Evolutionary conservation across 2,329 filamentous ascomycete species (phyloP), one percentile per base, ranked within the genome.

Genomic region (Aaosphaeria arxii): DNA sequence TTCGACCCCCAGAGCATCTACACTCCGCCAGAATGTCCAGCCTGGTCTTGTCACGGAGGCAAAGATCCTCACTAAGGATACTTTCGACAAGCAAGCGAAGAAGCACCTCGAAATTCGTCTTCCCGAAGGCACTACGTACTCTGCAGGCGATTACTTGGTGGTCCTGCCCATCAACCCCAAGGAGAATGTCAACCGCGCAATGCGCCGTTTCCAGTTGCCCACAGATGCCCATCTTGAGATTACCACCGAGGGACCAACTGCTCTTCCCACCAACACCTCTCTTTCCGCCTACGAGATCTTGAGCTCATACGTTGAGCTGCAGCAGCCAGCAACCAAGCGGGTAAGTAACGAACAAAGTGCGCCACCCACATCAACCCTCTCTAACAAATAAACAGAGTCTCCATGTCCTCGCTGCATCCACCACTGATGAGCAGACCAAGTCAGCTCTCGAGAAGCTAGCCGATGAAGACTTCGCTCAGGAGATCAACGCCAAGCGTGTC

Each of bases 141-240:
- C 80, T 36, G 80, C 85, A 2, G 89, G 88, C 11, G 88, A 92
- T 62, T 92, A 94, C 63, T 77, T 92, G 0, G 85, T 86, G 0
- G 75, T 91, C 2, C 73, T 90, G 1, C 88, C 88, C 0, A 70
- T 88, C 30, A 92, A 92, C 63, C 82, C 83, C 1, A 76, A 76
- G 42, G 70, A 77, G 30, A 82, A 75, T 7, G 80, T 91, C 3
- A 75, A 77, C 4, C 77, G 86, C 6, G 86, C 81, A 0, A 81
- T 90, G 70, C 73, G 72, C 13, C 75, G 78, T 17, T 91, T 91
- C 63, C 72, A 78, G 1, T 71, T 92, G 1, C 78, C 85, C 0
- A 86, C 84, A 81, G 87, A 91, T 63, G 80, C 84, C 2, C 77
- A 81, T 51, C 70, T 89, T 40, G 83, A 79, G 6, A 84, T 89